Base-by-base conservation (phyloP, 2,329 filamentous ascomycete genomes). In the Sarocladium brachiariae region DNA sequence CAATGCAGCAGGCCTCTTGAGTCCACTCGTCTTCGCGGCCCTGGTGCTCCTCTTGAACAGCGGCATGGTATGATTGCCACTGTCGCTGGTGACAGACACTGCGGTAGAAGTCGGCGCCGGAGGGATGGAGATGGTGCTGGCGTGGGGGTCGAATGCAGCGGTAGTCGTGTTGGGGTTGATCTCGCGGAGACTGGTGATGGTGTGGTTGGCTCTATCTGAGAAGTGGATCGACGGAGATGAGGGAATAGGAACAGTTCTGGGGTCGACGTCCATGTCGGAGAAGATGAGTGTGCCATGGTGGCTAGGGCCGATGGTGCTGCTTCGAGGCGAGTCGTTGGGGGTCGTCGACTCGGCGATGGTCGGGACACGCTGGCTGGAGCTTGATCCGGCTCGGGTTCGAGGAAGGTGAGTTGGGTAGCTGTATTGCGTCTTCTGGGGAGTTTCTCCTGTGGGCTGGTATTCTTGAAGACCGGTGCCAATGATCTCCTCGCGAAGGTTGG, bases 361-460 rank as follows among this genome's bases (percentile, higher is more conserved):
- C 14, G 70, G 68, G 31, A 77, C 63, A 16, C 79, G 13, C 64
- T 56, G 1, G 74, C 71, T 55, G 73, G 73, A 0, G 73, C 56
- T 47, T 4, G 43, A 47, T 11, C 27, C 43, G 19, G 43, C 43
- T 23, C 69, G 68, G 1, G 93, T 97, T 23, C 84, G 82, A 3
- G 93, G 93, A 1, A 99, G 75, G 2, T 77, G 73, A 1, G 80
- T 86, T 0, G 89, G 87, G 61, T 89, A 96, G n/a, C 81, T 75
- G 67, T 97, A 99, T 49, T 82, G 75, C 25, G 76, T 72, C 69
- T 91, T 93, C 61, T 87, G 81, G 0, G 93, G 93, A 1, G 93
- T 97, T 43, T 86, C 77, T 49, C 93, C 92, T 0, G 93, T 97
- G 0, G 87, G 80, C 33, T 81, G 74, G 65, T 97, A 97, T 63